Percentiles rank a stretch among this genome's conserved stretches.
phyloP scores from a whole-genome alignment of 2,329 filamentous ascomycete species.

The Thielaviopsis euricoi region DNA sequence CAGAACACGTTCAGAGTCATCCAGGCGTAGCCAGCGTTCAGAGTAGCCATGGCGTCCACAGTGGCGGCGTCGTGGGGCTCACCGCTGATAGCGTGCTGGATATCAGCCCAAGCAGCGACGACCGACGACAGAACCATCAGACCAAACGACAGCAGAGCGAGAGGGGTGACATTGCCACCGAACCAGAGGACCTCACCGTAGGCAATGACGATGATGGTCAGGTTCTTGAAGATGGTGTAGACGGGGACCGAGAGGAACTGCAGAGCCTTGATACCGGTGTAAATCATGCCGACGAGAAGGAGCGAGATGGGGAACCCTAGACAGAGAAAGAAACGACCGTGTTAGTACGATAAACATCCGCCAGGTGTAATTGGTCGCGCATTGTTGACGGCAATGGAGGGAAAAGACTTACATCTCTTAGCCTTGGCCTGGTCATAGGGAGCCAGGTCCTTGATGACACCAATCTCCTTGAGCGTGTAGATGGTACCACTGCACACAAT shows the following conservation, averaged over 20 bases:
- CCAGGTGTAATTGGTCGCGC: not conserved
- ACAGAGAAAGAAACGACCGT: not conserved
- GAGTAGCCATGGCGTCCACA: conserved; percentile 62
- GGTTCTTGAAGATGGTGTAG: conserved; percentile 99
- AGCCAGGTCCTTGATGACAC: conserved; percentile 68
- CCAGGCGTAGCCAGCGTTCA: conserved; percentile 94
- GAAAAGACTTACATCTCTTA: conserved; percentile 57
- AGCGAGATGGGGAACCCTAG: conserved; percentile 91
- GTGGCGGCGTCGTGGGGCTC: conserved; percentile 41
- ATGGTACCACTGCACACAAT: conserved; percentile 80
- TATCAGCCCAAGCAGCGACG: conserved; percentile 93
- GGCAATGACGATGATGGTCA: conserved; percentile 96
- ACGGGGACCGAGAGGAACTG: conserved; percentile 95
- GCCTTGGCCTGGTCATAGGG: conserved; percentile 77
- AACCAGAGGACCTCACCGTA: conserved; percentile 99
- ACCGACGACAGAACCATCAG: conserved; percentile 93
- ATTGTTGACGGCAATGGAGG: not conserved
- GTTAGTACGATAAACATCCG: not conserved
- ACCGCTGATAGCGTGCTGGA: conserved; percentile 63
- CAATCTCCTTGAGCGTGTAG: conserved; percentile 60
- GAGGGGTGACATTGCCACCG: conserved; percentile 72
- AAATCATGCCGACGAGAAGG: conserved; percentile 97
- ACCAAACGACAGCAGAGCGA: conserved; percentile 84
- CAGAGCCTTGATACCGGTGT: conserved; percentile 87
- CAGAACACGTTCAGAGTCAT: conserved; percentile 96